A percentile compares a stretch with the other conserved stretches of the same genome.
Conservation (phyloP, 306 rosid genomes). For the Oxytropis ochrocephala region DNA sequence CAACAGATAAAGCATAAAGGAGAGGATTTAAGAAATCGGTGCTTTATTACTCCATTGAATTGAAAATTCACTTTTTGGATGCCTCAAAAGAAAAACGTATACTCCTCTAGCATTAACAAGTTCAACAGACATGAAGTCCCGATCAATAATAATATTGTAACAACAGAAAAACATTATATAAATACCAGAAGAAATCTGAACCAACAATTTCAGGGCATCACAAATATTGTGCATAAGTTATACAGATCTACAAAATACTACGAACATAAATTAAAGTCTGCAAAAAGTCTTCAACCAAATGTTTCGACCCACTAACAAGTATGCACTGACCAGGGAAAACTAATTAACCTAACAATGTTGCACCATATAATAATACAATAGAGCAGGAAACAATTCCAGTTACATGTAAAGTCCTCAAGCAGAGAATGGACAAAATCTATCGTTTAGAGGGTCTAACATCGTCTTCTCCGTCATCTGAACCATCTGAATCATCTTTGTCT, state of each 20-base stretch:
- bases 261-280: background rate
- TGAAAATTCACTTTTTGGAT: background rate
- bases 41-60: too few species aligned
- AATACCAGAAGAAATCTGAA: constrained; percentile 13
- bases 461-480: constrained; percentile 52
- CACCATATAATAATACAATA: too few species aligned
- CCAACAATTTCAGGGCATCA: constrained; percentile 13
- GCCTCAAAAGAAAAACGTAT: too few species aligned
- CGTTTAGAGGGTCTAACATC: constrained; percentile 87
- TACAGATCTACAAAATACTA: constrained; percentile 25
- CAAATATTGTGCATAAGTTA: constrained; percentile 27
- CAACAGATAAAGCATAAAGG: too few species aligned
- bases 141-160: background rate
- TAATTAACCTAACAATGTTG: background rate
- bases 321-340: background rate
- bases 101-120: background rate
- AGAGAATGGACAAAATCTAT: constrained; percentile 41
- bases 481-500: constrained; percentile 53
- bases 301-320: too few species aligned
- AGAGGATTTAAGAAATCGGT: too few species aligned
- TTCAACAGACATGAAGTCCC: background rate
- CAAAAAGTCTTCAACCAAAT: too few species aligned
- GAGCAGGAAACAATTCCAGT: background rate
- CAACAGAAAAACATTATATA: background rate
- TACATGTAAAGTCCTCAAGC: constrained; percentile 34